Evolutionary conservation across 2,329 filamentous ascomycete species (phyloP).

Genomic region (Cytospora paraplurivora): DNA sequence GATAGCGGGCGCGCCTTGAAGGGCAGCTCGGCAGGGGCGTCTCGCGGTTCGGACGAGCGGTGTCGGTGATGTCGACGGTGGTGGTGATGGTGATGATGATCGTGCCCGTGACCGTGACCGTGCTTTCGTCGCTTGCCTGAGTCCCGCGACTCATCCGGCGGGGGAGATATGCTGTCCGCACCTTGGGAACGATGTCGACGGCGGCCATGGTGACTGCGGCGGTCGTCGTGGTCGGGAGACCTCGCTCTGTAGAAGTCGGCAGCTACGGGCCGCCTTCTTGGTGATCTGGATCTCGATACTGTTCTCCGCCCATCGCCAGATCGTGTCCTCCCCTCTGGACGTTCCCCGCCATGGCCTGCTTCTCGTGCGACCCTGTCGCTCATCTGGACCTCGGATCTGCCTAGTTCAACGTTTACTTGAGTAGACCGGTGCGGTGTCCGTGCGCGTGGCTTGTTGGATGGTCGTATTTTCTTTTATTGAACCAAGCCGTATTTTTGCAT

Average conservation of each 20-base stretch:
- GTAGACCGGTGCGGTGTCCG: background rate
- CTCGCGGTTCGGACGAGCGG: background rate
- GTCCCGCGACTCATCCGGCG: background rate
- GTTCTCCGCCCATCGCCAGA: background rate
- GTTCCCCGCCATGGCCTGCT: background rate
- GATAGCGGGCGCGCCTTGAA: constrained; percentile 66
- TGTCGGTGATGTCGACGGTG: background rate
- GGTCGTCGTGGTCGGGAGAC: background rate
- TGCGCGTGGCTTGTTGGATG: no score
- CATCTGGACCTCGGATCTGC: background rate
- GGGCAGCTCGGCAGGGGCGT: constrained; percentile 52
- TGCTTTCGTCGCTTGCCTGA: constrained; percentile 11
- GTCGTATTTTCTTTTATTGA: no score
- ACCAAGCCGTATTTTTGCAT: no score
- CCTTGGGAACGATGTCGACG: constrained; percentile 11
- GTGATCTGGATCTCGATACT: constrained; percentile 17
- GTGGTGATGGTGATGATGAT: background rate
- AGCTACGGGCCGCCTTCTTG: constrained; percentile 18
- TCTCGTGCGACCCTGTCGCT: background rate
- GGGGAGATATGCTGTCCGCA: background rate
- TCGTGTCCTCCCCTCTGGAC: background rate
- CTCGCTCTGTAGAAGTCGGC: constrained; percentile 22
- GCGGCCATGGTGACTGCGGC: background rate
- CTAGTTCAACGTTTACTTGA: background rate
- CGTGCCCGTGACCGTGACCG: background rate